Conservation (phyloP, 331 rosid species). For the Arachis monticola region DNA sequence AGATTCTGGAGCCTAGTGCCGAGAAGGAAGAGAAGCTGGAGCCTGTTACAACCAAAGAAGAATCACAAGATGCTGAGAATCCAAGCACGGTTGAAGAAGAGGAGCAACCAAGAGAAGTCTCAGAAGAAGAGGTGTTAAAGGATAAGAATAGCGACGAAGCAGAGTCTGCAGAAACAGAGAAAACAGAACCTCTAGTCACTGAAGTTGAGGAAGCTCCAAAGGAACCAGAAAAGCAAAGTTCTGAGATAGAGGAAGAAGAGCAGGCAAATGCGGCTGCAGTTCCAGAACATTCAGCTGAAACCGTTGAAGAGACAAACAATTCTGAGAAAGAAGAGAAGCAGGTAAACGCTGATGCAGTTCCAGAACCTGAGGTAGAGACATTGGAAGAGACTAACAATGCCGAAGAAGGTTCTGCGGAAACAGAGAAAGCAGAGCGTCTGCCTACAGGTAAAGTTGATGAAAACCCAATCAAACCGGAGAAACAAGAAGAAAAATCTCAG, state of each 20-base stretch:
- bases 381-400: slow-evolving; percentile 31
- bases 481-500: slow-evolving; percentile 3
- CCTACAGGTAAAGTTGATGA: slow-evolving; percentile 26
- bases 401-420: slow-evolving; percentile 16
- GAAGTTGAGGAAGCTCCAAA: slow-evolving; percentile 38
- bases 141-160: slow-evolving; percentile 29
- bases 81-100: slow-evolving; percentile 31
- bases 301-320: neutral
- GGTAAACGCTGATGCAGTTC: neutral
- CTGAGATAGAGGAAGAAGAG: slow-evolving; percentile 39
- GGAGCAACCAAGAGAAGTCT: slow-evolving; percentile 24
- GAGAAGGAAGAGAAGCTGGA: slow-evolving; percentile 39
- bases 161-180: slow-evolving; percentile 29
- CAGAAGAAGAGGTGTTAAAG: slow-evolving; percentile 22
- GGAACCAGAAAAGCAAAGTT: slow-evolving; percentile 34
- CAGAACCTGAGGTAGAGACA: slow-evolving; percentile 30
- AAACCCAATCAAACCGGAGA: slow-evolving; percentile 28
- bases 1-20: slow-evolving; percentile 20
- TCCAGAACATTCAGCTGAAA: slow-evolving; percentile 27
- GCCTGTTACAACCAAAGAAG: slow-evolving; percentile 29
- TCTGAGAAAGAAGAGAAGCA: slow-evolving; percentile 26
- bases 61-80: slow-evolving; percentile 24
- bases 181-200: slow-evolving; percentile 34
- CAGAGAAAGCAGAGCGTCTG: slow-evolving; percentile 40
- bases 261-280: slow-evolving; percentile 12